Base-by-base conservation (phyloP, 257 asterid species). In the Solanum rostratum region DNA sequence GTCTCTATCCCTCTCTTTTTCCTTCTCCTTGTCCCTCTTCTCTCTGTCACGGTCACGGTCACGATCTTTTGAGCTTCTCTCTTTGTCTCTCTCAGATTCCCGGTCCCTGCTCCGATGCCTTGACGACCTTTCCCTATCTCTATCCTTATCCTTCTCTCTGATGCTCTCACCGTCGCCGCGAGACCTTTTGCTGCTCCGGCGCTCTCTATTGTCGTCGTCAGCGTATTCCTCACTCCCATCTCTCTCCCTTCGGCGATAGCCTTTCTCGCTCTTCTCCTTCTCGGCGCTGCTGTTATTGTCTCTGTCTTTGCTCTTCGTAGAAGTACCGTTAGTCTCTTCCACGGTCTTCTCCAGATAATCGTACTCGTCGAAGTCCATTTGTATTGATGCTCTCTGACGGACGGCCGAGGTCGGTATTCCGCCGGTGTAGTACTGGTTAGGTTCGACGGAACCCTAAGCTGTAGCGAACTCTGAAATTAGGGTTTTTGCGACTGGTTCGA, bases 361-460 rank as follows among this genome's bases (percentile, higher is more conserved):
- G 90, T 95, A 95, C 96, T 97, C 99, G 91, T 97, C 99, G 89
- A 95, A 95, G 84, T 97, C 99, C 99, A 97, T 97, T 45, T 22
- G 78, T 53, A 29, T 10, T 4, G 18, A 50, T 19, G 19, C 50
- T 39, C 53, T 70, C 53, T 39, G 11, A 10, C 30, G 80, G 22
- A 24, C 60, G 82, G 11, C 46, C 65, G 82, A 50, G 62, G 29
- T 29, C 82, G 46, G 11, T 50, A 63, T 50, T 50, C 82, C 63
- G 46, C 63, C 63, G 19, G 65, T 27, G 63, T 27, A 76, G 82
- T 50, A 18, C 15, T 27, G 29, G 82, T 78, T 78, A 50, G 46
- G 19, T 15, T 78, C 50, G 82, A 78, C 45, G 62, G 63, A 78
- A 78, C 41, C 45, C 63, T 27, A 69, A 8, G 8, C 78, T 50